Evolutionary conservation across 306 rosid species (phyloP).

Genomic region (Cicer bijugum): DNA sequence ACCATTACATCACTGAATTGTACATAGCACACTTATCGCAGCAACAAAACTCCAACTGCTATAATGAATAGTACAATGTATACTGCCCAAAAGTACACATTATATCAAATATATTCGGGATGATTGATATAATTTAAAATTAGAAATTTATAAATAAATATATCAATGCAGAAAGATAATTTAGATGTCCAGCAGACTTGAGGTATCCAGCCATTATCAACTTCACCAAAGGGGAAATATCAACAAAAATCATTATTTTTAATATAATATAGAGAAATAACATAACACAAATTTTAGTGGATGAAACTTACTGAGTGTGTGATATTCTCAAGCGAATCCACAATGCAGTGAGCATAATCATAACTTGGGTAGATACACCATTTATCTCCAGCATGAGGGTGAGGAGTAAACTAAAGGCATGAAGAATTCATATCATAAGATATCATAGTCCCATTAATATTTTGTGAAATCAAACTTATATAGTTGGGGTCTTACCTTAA

Average conservation of each 20-base stretch:
- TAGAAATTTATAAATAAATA: background rate
- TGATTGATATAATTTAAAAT: slow-evolving; percentile 2
- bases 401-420: slow-evolving; percentile 78
- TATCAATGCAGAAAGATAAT: background rate
- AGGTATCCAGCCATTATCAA: slow-evolving; percentile 21
- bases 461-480: slow-evolving; percentile 31
- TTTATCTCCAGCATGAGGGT: slow-evolving; percentile 98
- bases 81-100: background rate
- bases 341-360: slow-evolving; percentile 95
- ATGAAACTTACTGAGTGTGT: slow-evolving; percentile 84
- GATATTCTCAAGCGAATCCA: slow-evolving; percentile 95
- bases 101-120: slow-evolving; percentile 1
- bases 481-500: slow-evolving; percentile 64
- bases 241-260: background rate
- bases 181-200: slow-evolving; percentile 1
- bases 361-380: slow-evolving; percentile 99
- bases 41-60: slow-evolving; percentile 19
- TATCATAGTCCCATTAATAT: slow-evolving; percentile 12
- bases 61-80: background rate
- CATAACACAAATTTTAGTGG: slow-evolving; percentile 11
- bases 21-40: background rate
- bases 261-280: background rate
- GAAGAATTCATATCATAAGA: slow-evolving; percentile 42
- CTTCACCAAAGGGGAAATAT: slow-evolving; percentile 8
- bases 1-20: background rate